phyloP scores from a whole-genome alignment of 179 eudicot genomes.

The Gypsophila paniculata region DNA sequence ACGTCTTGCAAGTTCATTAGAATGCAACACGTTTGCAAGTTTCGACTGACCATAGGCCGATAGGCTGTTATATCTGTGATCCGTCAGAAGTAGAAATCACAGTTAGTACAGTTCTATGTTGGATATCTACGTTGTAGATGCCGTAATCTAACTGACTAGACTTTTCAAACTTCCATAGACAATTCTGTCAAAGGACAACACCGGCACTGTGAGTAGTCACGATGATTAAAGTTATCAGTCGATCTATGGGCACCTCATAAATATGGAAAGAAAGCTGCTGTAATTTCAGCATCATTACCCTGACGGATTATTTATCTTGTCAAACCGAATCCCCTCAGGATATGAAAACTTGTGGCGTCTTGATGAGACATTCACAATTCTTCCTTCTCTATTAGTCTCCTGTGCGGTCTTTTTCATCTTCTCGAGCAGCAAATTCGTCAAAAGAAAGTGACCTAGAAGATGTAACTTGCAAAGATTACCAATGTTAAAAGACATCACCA shows the following conservation, averaged over 20 bases:
- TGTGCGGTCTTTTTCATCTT: conserved; percentile 53
- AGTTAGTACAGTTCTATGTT: background rate
- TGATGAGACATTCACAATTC: conserved; percentile 72
- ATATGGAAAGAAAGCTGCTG: background rate
- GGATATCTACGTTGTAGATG: background rate
- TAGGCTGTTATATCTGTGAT: conserved; percentile 36
- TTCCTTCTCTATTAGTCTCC: conserved; percentile 47
- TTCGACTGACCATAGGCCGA: conserved; percentile 54
- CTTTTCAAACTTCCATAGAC: background rate
- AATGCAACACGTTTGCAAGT: conserved; percentile 53
- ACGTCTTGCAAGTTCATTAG: conserved; percentile 47
- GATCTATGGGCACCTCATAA: background rate
- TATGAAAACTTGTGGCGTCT: conserved; percentile 35
- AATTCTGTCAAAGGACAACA: background rate
- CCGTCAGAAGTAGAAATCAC: conserved; percentile 5
- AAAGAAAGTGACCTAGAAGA: conserved; percentile 64
- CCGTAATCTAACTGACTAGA: background rate
- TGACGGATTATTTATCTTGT: conserved; percentile 29
- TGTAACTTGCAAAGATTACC: conserved; percentile 4
- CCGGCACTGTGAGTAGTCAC: background rate
- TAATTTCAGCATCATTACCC: conserved; percentile 23
- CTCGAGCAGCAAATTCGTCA: conserved; percentile 56
- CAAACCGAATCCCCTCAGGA: conserved; percentile 45
- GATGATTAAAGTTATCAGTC: background rate
- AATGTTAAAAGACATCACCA: background rate